Base-by-base conservation (phyloP, 176 grass and related monocot species). In the Elymus sibiricus region DNA sequence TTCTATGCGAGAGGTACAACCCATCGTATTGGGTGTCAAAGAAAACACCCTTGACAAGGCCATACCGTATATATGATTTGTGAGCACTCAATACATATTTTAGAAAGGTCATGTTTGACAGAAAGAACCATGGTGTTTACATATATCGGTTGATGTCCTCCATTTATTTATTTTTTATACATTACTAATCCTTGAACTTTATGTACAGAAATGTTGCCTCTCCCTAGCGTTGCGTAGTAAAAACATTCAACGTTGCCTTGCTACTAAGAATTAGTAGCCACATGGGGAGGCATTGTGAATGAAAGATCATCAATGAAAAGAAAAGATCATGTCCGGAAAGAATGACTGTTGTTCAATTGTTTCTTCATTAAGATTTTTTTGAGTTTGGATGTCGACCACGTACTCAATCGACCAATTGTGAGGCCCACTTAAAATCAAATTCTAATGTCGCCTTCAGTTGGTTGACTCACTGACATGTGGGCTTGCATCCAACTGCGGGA, bases 21-120 rank as follows among this genome's bases (percentile, higher is more conserved):
- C 80, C 15, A 79, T 22, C 29, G 58, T 74, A 60, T 31, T 79
- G 66, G 84, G 79, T 47, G 58, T 67, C 74, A 61, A 84, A 75
- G 44, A 87, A 67, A 75, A 40, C 43, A 12, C 44, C 75, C 3
- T 61, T 79, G 59, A 79, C 56, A 87, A 22, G 26, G 66, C 16
- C 84, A 68, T 74, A 79, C 35, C 4, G 5, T 60, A 83, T 44
- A 11, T 25, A 66, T 79, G 34, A 65, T 87, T 67, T 86, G 21
- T 35, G 63, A 83, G 55, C 10, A 17, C 15, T 44, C 84, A 34
- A 21, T 4, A 43, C 13, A 56, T 3, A 14, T 17, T 81, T 28
- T 46, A 32, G 31, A 31, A 55, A 38, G 4, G 14, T 11, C 3
- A 6, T 9, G 34, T 43, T 38, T 46, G 73, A 27, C 34, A 38